These are phyloP conservation scores for Marasmius sp. DNA, from an alignment of 1,284 basidiomycete genomes.

Conservation along the genomic window DNA sequence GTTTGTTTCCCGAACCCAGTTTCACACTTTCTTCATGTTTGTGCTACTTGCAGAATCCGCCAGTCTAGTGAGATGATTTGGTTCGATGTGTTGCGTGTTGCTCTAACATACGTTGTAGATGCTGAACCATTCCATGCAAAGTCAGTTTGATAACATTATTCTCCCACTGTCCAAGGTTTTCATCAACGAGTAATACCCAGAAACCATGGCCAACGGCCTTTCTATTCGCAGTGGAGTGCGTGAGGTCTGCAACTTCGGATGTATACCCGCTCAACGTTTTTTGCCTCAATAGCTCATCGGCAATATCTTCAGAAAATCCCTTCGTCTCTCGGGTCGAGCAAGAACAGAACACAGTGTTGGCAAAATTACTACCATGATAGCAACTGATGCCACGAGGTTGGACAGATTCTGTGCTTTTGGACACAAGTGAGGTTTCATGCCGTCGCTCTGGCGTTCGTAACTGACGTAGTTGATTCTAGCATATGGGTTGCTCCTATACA, in stretches of 20 bases:
- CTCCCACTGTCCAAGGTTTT: neutral
- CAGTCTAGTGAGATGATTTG: conserved; percentile 42
- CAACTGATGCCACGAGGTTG: conserved; percentile 56
- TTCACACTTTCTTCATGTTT: too few relatives aligned
- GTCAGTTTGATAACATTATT: conserved; percentile 28
- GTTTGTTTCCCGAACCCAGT: conserved; percentile 4
- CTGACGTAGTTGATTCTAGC: conserved; percentile 27
- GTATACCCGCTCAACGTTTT: neutral
- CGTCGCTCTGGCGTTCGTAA: neutral
- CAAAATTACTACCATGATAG: conserved; percentile 73
- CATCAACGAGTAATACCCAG: conserved; percentile 25
- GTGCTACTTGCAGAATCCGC: conserved; percentile 37
- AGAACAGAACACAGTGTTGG: conserved; percentile 61
- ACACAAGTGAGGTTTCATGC: conserved; percentile 45
- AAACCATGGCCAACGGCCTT: conserved; percentile 52
- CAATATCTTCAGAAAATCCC: conserved; percentile 69
- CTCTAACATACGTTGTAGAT: conserved; percentile 27
- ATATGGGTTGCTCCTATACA: conserved; percentile 60
- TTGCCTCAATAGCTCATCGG: conserved; percentile 51
- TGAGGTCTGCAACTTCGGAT: neutral
- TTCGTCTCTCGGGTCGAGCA: conserved; percentile 66
- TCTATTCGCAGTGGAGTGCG: conserved; percentile 50
- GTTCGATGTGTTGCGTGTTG: neutral
- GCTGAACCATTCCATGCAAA: conserved; percentile 51
- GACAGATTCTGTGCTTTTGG: conserved; percentile 47